Conservation (phyloP, 352 stramenopile genomes). For the Globisporangium rhizosaccharum region DNA sequence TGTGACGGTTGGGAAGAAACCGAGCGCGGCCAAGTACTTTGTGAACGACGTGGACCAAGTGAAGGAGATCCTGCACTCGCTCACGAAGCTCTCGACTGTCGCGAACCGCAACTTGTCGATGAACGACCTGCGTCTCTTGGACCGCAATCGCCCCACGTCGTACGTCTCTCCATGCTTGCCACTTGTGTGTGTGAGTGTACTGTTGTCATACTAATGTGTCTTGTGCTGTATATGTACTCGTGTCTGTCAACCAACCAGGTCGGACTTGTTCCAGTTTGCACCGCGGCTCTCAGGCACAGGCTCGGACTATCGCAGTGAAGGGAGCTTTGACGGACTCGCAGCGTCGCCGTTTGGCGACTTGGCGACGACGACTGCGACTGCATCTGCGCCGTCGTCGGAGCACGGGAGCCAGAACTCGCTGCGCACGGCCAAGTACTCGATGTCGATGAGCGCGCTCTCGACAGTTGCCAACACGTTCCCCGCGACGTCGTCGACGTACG, state of each 20-base stretch:
- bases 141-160: slow-evolving; percentile 42
- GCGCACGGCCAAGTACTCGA: slow-evolving; percentile 52
- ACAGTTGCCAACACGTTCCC: slow-evolving; percentile 47
- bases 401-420: slow-evolving; percentile 18
- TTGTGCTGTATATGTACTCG: not conserved
- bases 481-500: slow-evolving; percentile 74
- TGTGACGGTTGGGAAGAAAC: slow-evolving; percentile 98
- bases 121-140: slow-evolving; percentile 75
- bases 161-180: slow-evolving; percentile 19
- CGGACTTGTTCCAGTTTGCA: slow-evolving; percentile 24
- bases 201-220: not conserved
- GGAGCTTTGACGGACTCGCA: slow-evolving; percentile 38
- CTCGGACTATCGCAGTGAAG: slow-evolving; percentile 41
- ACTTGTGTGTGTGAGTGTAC: not conserved
- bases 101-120: slow-evolving; percentile 83
- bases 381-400: slow-evolving; percentile 21
- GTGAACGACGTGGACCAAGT: slow-evolving; percentile 97
- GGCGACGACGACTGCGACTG: slow-evolving; percentile 9
- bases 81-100: slow-evolving; percentile 82
- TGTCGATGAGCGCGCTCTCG: slow-evolving; percentile 85
- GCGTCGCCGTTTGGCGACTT: slow-evolving; percentile 26
- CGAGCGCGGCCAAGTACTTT: slow-evolving; percentile 96
- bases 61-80: slow-evolving; percentile 88
- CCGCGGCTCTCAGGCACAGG: slow-evolving; percentile 17
- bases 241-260: slow-evolving; percentile 6